These are phyloP conservation scores for Termitomyces sp. DNA, from an alignment of 768 basidiomycete genomes.

Conservation along the genomic window DNA sequence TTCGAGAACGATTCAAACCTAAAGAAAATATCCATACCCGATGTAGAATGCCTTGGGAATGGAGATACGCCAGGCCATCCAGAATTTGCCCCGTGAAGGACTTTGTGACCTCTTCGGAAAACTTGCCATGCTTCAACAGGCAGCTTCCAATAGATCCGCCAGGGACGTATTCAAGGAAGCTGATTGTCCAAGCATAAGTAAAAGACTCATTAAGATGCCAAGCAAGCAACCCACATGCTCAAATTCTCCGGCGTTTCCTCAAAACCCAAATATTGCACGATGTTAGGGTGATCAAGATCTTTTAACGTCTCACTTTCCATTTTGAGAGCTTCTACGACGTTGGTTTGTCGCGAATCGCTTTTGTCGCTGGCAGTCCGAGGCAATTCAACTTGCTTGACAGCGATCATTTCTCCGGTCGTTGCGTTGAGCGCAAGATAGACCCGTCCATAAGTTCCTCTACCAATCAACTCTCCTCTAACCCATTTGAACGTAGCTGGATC, in stretches of 20 bases:
- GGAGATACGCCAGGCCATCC: conserved; percentile 87
- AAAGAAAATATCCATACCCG: conserved; percentile 43
- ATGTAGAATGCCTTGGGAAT: conserved; percentile 88
- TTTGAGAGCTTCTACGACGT: conserved; percentile 87
- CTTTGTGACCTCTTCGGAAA: conserved; percentile 87
- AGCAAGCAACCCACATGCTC: conserved; percentile 69
- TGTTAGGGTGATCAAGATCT: conserved; percentile 94
- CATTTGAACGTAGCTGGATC: conserved; percentile 86
- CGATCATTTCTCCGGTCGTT: conserved; percentile 97
- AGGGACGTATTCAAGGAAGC: conserved; percentile 98
- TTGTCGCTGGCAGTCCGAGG: conserved; percentile 90
- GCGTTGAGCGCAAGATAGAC: conserved; percentile 96
- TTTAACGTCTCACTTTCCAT: conserved; percentile 95
- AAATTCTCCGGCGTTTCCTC: conserved; percentile 84
- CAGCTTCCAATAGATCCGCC: conserved; percentile 93
- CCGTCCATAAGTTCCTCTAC: conserved; percentile 93
- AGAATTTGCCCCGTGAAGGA: conserved; percentile 92
- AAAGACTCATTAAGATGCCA: not conserved
- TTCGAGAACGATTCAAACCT: not conserved
- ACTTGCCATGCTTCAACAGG: conserved; percentile 87
- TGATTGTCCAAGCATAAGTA: conserved; percentile 23
- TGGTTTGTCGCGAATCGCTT: conserved; percentile 77
- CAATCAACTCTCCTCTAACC: conserved; percentile 97
- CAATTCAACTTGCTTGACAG: conserved; percentile 97
- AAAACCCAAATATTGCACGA: conserved; percentile 95